Conservation (phyloP, 2,329 filamentous ascomycete species). For the Chrysosporium queenslandicum region DNA sequence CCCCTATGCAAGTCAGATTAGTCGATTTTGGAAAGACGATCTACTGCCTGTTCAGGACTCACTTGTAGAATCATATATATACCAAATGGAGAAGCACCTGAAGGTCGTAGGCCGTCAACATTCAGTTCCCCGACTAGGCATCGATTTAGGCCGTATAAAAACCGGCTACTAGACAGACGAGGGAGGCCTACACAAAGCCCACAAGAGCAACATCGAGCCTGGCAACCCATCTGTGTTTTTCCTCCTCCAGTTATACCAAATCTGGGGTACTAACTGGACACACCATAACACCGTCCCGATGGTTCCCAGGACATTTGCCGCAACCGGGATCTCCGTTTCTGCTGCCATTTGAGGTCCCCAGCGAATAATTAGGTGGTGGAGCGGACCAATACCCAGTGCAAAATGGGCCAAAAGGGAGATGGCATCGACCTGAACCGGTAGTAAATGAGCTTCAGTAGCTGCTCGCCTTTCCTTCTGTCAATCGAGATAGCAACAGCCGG, state of each 20-base stretch:
- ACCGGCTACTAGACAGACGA: too few relatives aligned
- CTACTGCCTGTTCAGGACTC: background rate
- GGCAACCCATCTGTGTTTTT: constrained; percentile 55
- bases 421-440: too few relatives aligned
- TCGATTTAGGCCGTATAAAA: too few relatives aligned
- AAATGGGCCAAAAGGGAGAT: too few relatives aligned
- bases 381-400: too few relatives aligned
- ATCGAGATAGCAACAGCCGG: too few relatives aligned
- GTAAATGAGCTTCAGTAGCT: too few relatives aligned
- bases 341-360: background rate
- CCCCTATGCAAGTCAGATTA: constrained; percentile 31
- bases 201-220: constrained; percentile 52
- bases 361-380: background rate
- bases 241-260: constrained; percentile 53
- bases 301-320: constrained; percentile 33
- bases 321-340: constrained; percentile 24
- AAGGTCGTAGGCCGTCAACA: background rate
- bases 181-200: constrained; percentile 37
- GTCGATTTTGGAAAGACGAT: background rate
- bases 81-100: constrained; percentile 42
- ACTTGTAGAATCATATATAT: constrained; percentile 45
- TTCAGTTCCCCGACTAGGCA: too few relatives aligned
- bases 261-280: constrained; percentile 34
- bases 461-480: too few relatives aligned
- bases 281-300: constrained; percentile 36